Evolutionary conservation across 1,284 basidiomycete genomes (phyloP), one percentile per base, ranked within the genome.

Genomic region (Ceratobasidium papillatum): DNA sequence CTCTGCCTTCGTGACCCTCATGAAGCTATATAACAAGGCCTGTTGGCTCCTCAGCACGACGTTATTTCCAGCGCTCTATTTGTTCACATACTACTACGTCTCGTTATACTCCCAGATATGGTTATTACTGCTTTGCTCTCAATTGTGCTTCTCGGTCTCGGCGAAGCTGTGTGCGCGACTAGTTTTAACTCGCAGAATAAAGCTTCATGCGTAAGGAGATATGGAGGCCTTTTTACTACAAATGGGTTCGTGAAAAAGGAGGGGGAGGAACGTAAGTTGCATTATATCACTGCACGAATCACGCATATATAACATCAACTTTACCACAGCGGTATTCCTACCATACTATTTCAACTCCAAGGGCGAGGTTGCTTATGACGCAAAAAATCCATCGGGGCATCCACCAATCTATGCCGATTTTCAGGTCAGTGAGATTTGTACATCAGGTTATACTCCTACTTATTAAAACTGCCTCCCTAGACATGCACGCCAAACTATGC

Each of bases 401-500:
- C 52, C 52, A 9, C 14, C 52, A 8, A 54, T 54, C 27, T 54
- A 54, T 32, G 52, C 52, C 14, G 52, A 54, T 19, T 54, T 54
- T 25, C 52, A 54, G 27, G 52, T 54, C 52, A 54, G 22, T 27
- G 17, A 14, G 3, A 7, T 41, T 14, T 38, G 9, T 25, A 25
- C 22, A 22, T 14, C 41, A 12, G 34, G 27, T 56, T 19, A 34
- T 17, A 49, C 14, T 25, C 7, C 45, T 47, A n/a, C 19, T 36
- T 1, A 12, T 56, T 19, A 14, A n/a, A 32, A n/a, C 54, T 34
- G 14, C 3, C 14, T n/a, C n/a, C 34, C 22, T 56, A 61, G 59
- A 61, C 59, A 17, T 61, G 59, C 22, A 41, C 59, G 17, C 59
- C 59, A 9, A 61, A 61, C 36, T 61, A 61, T 43, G 59, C 59